Base-by-base conservation (phyloP, 2,329 filamentous ascomycete genomes). In the Alternaria atra region DNA sequence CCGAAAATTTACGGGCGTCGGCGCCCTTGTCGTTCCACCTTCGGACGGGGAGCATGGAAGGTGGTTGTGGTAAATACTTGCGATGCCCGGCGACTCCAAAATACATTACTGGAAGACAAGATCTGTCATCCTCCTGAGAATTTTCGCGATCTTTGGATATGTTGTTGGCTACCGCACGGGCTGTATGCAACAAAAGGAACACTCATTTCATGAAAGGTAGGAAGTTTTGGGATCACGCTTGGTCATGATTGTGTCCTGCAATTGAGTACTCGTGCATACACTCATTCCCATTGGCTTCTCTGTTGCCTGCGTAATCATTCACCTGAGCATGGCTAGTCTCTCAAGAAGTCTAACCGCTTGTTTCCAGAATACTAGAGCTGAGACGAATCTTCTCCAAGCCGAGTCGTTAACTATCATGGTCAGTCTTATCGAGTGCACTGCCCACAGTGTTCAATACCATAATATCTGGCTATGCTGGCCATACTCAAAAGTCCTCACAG, bases 1-100 rank as follows among this genome's bases (percentile, higher is more conserved):
- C 58, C 58, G 46, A 60, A 51, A 40, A 47, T 30, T 42, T 44
- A 37, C 58, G 53, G 53, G 15, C 4, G 13, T 39, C 52, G 52
- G 52, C 29, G 35, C 6, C 20, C 20, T 25, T 35, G 46, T 8
- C 20, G 46, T 10, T 23, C 46, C 46, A 50, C 8, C 42, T 27
- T 46, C 42, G 42, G 42, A 13, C 42, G 42, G 29, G 17, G 29
- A 20, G 29, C n/a, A 20, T 30, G n/a, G 6, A n/a, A 46, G 37
- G 8, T 9, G 39, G 30, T 32, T 32, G 7, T 32, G 30, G 30
- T 32, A 10, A 10, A 10, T 4, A 32, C 30, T 32, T 32, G 30
- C 10, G 17, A 20, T 40, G 17, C 17, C 3, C 9, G 17, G 37
- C 12, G 37, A 23, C 12, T 40, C 4, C 23, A 10, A 23, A 12